Evolutionary conservation across 2,329 filamentous ascomycete genomes (phyloP).

Genomic region (Pseudogymnoascus verrucosus): DNA sequence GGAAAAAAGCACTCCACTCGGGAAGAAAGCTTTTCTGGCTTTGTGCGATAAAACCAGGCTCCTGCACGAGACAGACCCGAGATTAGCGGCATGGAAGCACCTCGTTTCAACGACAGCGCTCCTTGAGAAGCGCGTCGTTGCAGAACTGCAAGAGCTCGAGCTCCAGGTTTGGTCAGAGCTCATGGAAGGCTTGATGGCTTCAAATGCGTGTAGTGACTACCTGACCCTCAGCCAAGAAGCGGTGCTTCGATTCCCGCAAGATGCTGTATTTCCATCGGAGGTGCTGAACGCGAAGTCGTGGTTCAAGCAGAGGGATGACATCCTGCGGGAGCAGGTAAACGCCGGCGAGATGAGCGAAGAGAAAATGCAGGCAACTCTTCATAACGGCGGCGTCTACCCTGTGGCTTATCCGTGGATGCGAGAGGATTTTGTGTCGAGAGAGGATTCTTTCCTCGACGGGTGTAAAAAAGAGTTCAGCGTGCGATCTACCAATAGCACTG

Average conservation of each 20-base stretch:
- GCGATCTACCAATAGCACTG: slow-evolving; percentile 19
- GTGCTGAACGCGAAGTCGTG: slow-evolving; percentile 21
- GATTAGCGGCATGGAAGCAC: slow-evolving; percentile 18
- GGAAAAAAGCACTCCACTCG: slow-evolving; percentile 16
- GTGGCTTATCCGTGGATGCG: slow-evolving; percentile 22
- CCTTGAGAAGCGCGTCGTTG: slow-evolving; percentile 14
- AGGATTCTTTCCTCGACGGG: slow-evolving; percentile 15
- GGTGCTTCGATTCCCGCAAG: slow-evolving; percentile 21
- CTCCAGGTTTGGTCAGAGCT: slow-evolving; percentile 23
- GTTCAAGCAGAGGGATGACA: slow-evolving; percentile 17
- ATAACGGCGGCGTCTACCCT: slow-evolving; percentile 22
- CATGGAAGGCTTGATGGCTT: slow-evolving; percentile 24
- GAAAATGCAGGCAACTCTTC: slow-evolving; percentile 17
- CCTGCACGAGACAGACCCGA: slow-evolving; percentile 21
- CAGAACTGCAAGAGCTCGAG: slow-evolving; percentile 21
- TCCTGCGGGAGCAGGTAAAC: slow-evolving; percentile 16
- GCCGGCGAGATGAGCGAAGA: slow-evolving; percentile 18
- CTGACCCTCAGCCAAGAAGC: slow-evolving; percentile 19
- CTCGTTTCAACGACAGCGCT: slow-evolving; percentile 19
- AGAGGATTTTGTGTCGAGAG: slow-evolving; percentile 17
- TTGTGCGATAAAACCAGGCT: slow-evolving; percentile 20
- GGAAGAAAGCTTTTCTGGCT: slow-evolving; percentile 23
- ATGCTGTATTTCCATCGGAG: slow-evolving; percentile 21
- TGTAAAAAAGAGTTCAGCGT: slow-evolving; percentile 19
- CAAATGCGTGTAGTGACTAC: slow-evolving; percentile 23